phyloP scores from a whole-genome alignment of 1,284 basidiomycete species.

The Ganoderma lucidum region DNA sequence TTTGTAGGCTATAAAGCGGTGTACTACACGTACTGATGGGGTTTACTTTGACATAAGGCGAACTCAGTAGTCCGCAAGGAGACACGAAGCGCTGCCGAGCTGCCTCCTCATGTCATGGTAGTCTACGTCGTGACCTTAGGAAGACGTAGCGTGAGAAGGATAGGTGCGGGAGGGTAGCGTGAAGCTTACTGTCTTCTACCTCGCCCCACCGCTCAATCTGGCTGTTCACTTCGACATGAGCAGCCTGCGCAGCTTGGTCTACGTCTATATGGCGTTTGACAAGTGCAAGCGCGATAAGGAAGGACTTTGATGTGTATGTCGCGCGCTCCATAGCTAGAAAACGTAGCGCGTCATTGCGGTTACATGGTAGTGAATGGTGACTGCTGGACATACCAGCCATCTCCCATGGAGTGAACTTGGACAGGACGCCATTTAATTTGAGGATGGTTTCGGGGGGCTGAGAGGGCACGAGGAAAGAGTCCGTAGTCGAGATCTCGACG shows the following conservation, averaged over 20 bases:
- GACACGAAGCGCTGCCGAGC: constrained; percentile 80
- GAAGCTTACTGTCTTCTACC: constrained; percentile 93
- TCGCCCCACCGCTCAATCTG: constrained; percentile 98
- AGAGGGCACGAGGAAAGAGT: constrained; percentile 71
- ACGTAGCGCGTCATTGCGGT: not conserved
- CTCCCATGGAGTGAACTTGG: constrained; percentile 81
- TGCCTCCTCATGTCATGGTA: constrained; percentile 92
- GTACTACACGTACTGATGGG: not conserved
- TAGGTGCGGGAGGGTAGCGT: constrained; percentile 13
- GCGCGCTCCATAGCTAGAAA: constrained; percentile 88
- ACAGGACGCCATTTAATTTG: constrained; percentile 66
- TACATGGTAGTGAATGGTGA: not conserved
- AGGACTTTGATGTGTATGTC: constrained; percentile 91
- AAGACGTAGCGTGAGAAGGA: not conserved
- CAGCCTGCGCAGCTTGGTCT: constrained; percentile 86
- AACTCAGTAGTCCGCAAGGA: constrained; percentile 46
- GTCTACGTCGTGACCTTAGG: constrained; percentile 93
- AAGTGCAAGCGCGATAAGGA: constrained; percentile 89
- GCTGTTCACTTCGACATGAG: constrained; percentile 93
- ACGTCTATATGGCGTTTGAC: constrained; percentile 79
- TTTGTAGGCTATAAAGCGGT: not conserved
- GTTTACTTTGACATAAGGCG: not conserved
- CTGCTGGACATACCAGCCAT: constrained; percentile 75
- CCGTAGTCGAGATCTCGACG: constrained; percentile 72
- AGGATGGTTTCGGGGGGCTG: constrained; percentile 76